Conservation (phyloP, 352 stramenopile species). For the Phytophthora pini region DNA sequence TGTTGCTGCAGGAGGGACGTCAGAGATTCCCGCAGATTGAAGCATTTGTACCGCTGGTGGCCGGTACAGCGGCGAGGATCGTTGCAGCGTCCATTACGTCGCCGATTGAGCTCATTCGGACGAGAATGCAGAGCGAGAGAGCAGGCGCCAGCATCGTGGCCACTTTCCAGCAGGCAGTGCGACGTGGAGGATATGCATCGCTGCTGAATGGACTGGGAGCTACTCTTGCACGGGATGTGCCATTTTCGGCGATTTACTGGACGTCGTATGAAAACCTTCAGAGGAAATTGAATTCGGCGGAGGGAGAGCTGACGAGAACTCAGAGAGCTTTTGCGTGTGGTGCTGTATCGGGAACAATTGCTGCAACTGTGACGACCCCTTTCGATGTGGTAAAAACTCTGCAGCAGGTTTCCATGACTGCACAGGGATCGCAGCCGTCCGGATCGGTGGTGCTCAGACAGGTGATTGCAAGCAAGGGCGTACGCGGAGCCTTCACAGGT, state of each 20-base stretch:
- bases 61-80: constrained; percentile 70
- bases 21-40: constrained; percentile 43
- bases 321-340: constrained; percentile 89
- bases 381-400: constrained; percentile 97
- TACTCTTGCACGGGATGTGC: constrained; percentile 94
- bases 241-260: constrained; percentile 97
- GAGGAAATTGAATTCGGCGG: constrained; percentile 17
- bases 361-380: constrained; percentile 92
- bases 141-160: constrained; percentile 34
- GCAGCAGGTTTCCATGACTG: constrained; percentile 70
- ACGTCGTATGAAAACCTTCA: constrained; percentile 89
- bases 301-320: constrained; percentile 46
- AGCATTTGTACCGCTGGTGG: constrained; percentile 62
- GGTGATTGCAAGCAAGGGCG: constrained; percentile 56
- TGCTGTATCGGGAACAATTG: constrained; percentile 85
- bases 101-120: constrained; percentile 90
- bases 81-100: constrained; percentile 83
- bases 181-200: constrained; percentile 71
- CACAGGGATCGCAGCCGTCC: constrained; percentile 43
- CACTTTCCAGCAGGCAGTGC: constrained; percentile 68
- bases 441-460: constrained; percentile 52
- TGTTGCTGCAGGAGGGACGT: constrained; percentile 64
- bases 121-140: constrained; percentile 77
- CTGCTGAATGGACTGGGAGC: constrained; percentile 89
- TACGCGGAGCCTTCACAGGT: constrained; percentile 66